Conservation (phyloP, 306 rosid genomes). For the Quercus suber region DNA sequence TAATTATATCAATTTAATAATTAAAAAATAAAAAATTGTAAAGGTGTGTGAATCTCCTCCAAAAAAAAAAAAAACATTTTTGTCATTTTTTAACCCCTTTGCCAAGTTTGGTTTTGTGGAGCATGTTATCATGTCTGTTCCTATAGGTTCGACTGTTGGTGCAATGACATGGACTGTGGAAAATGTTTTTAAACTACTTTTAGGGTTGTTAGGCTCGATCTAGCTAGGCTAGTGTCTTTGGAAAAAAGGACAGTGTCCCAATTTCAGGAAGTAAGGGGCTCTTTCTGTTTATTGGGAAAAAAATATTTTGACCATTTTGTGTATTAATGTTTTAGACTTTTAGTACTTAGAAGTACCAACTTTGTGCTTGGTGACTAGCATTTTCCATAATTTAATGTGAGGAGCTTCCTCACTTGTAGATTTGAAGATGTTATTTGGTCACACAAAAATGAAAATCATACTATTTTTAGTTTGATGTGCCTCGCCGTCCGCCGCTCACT, state of each 20-base stretch:
- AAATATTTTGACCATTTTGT: not conserved
- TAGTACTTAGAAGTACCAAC: conserved; percentile 30
- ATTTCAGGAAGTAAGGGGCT: conserved; percentile 28
- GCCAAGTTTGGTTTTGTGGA: conserved; percentile 1
- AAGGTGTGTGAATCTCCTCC: not conserved
- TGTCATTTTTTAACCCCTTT: conserved; percentile 23
- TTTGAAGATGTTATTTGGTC: not conserved
- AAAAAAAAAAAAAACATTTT: not conserved
- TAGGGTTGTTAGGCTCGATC: conserved; percentile 31
- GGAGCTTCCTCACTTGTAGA: not conserved
- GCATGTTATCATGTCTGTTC: conserved; percentile 25
- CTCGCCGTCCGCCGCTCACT: conserved; percentile 29
- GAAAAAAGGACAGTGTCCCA: conserved; percentile 51
- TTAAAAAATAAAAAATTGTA: too few species aligned
- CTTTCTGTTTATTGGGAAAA: conserved; percentile 10
- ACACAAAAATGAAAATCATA: not conserved
- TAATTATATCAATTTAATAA: too few species aligned
- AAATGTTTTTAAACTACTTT: conserved; percentile 16
- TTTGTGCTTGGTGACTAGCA: not conserved
- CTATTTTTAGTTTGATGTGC: conserved; percentile 13
- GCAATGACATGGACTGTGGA: conserved; percentile 27
- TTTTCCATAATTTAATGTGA: not conserved
- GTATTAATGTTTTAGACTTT: not conserved
- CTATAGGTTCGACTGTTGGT: conserved; percentile 13
- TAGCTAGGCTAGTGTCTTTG: conserved; percentile 37